Percentiles rank a stretch among this genome's conserved stretches.
Conservation (phyloP, 495 filamentous ascomycete genomes). For the Lindgomyces ingoldianus region DNA sequence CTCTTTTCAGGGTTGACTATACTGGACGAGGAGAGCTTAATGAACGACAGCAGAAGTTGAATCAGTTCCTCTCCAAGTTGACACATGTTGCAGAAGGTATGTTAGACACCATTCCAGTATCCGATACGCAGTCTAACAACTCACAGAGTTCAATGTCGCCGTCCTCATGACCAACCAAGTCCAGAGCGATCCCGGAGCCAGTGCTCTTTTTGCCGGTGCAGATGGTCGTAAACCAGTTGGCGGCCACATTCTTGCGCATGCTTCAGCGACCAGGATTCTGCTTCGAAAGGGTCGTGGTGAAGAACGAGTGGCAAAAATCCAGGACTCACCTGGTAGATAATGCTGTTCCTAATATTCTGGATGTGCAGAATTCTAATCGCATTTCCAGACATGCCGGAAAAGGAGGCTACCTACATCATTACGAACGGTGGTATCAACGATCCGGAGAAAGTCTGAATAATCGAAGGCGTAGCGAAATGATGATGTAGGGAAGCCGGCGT, state of each 20-base stretch:
- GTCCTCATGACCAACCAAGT: constrained; percentile 84
- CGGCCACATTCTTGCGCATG: constrained; percentile 79
- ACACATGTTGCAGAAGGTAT: constrained; percentile 73
- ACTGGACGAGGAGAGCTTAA: constrained; percentile 73
- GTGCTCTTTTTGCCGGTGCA: constrained; percentile 74
- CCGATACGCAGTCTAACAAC: neutral
- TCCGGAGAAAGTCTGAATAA: constrained; percentile 58
- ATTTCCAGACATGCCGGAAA: constrained; percentile 67
- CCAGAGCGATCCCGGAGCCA: constrained; percentile 78
- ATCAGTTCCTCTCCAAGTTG: constrained; percentile 67
- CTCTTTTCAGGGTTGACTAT: constrained; percentile 75
- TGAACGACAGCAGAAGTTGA: constrained; percentile 75
- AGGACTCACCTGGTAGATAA: constrained; percentile 68
- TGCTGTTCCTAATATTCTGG: neutral
- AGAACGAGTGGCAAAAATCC: constrained; percentile 77
- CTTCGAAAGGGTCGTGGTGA: constrained; percentile 77
- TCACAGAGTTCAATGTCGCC: constrained; percentile 71
- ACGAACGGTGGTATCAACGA: constrained; percentile 76
- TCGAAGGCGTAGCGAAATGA: too few relatives aligned
- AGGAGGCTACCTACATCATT: constrained; percentile 77
- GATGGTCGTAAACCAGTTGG: constrained; percentile 76
- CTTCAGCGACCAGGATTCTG: constrained; percentile 71
- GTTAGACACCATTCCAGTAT: neutral
- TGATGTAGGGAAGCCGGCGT: too few relatives aligned
- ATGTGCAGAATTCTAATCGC: neutral